These are phyloP conservation scores for Neospora caninum DNA, from an alignment of 169 alveolate genomes.

Conservation along the genomic window DNA sequence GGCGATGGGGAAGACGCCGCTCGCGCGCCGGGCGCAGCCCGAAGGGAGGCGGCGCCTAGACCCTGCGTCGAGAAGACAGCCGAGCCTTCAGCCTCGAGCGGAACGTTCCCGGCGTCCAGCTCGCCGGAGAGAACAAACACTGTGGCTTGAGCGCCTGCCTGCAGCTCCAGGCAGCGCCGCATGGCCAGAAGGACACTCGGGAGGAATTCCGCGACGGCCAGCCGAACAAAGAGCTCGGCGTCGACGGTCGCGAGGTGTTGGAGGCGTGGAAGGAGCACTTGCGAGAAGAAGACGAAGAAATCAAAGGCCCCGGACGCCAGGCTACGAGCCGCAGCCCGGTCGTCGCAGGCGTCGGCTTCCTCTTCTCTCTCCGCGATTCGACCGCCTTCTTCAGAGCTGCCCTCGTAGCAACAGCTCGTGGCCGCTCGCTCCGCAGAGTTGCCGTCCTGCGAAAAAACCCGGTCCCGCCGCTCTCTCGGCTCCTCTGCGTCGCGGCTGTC, in stretches of 20 bases:
- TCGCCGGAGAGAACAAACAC: neutral
- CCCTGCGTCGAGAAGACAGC: too few species aligned
- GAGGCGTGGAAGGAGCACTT: conserved; percentile 8
- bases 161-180: conserved; percentile 37
- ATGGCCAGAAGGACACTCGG: conserved; percentile 48
- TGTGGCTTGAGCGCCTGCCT: conserved; percentile 46
- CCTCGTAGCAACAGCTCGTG: conserved; percentile 5
- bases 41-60: too few species aligned
- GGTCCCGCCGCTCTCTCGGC: conserved; percentile 9
- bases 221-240: conserved; percentile 45
- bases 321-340: conserved; percentile 15
- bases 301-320: neutral
- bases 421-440: neutral
- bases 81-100: too few species aligned
- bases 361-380: neutral
- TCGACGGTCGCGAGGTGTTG: conserved; percentile 42
- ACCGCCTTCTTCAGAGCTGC: neutral
- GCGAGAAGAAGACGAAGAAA: conserved; percentile 31
- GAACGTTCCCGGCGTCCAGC: too few species aligned
- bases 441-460: neutral
- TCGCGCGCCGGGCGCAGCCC: neutral
- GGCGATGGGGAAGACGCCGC: neutral
- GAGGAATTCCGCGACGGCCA: conserved; percentile 48
- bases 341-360: conserved; percentile 16
- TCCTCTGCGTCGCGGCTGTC: too few species aligned